Conservation (phyloP, 805 yeast species). For the Zygoascus bituminiphila region DNA sequence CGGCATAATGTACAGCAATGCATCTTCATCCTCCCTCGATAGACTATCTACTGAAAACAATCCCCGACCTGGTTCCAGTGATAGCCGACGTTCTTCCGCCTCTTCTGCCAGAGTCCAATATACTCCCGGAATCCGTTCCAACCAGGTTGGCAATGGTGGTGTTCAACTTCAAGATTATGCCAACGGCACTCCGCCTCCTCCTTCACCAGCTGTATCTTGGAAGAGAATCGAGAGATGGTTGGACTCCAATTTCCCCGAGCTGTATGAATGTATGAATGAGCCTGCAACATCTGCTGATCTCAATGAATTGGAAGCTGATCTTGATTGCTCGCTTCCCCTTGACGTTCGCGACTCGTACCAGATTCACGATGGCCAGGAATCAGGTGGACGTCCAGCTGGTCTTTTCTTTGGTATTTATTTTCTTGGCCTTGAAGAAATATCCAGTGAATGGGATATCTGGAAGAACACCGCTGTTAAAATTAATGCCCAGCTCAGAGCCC, state of each 20-base stretch:
- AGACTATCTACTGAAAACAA: slow-evolving; percentile 1
- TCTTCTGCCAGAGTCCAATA: slow-evolving; percentile 21
- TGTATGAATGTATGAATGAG: slow-evolving; percentile 65
- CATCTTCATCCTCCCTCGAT: slow-evolving; percentile 15
- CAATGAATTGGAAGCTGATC: slow-evolving; percentile 73
- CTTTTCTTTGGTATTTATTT: slow-evolving; percentile 72
- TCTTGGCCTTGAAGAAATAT: slow-evolving; percentile 72
- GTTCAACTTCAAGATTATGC: slow-evolving; percentile 32
- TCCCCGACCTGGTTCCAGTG: slow-evolving; percentile 9
- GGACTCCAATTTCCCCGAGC: slow-evolving; percentile 66
- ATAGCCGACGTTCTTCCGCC: slow-evolving; percentile 20
- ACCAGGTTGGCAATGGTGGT: slow-evolving; percentile 27
- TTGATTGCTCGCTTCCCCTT: slow-evolving; percentile 64
- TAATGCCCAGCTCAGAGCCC: slow-evolving; percentile 15
- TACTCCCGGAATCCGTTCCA: slow-evolving; percentile 29
- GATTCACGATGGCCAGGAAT: slow-evolving; percentile 87
- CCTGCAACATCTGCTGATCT: slow-evolving; percentile 78
- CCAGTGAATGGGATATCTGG: slow-evolving; percentile 80
- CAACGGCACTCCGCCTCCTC: slow-evolving; percentile 55
- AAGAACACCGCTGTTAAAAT: slow-evolving; percentile 36
- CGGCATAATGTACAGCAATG: slow-evolving; percentile 12
- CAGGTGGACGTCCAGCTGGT: slow-evolving; percentile 66
- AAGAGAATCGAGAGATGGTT: slow-evolving; percentile 83
- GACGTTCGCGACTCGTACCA: slow-evolving; percentile 74
- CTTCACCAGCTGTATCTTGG: slow-evolving; percentile 75